Evolutionary conservation across 257 asterid species (phyloP).

Genomic region (Gentiana macrophylla): DNA sequence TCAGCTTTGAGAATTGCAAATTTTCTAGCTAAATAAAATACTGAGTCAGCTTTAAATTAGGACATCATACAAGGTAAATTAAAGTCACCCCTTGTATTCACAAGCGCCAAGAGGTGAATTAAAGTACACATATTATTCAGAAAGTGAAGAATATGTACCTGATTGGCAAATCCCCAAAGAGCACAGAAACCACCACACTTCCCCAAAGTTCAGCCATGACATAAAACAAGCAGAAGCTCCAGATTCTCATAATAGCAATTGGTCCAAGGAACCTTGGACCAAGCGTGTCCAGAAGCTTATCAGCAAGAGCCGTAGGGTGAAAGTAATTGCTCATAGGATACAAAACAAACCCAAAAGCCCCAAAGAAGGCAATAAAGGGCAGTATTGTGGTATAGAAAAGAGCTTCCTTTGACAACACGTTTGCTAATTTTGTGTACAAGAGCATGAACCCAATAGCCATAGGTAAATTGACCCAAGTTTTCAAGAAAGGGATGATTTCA

Average conservation of each 20-base stretch:
- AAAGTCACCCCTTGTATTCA: too few species aligned
- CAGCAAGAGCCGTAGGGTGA: slow-evolving; percentile 95
- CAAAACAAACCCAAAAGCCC: slow-evolving; percentile 92
- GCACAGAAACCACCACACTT: slow-evolving; percentile 91
- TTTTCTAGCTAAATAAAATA: too few species aligned
- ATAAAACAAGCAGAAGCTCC: slow-evolving; percentile 98
- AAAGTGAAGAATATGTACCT: slow-evolving; percentile 36
- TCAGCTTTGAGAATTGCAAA: too few species aligned
- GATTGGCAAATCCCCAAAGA: slow-evolving; percentile 98
- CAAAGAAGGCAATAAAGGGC: slow-evolving; percentile 89
- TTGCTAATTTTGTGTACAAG: slow-evolving; percentile 75
- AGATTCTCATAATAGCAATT: slow-evolving; percentile 90
- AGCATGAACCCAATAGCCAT: slow-evolving; percentile 97
- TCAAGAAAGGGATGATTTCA: slow-evolving; percentile 93
- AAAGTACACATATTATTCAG: not conserved
- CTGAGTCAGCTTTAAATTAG: too few species aligned
- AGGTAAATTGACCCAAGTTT: slow-evolving; percentile 99
- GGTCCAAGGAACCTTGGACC: slow-evolving; percentile 99
- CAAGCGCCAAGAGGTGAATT: too few species aligned
- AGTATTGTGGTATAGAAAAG: slow-evolving; percentile 75
- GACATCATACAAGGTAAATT: too few species aligned
- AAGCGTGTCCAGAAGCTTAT: slow-evolving; percentile 49
- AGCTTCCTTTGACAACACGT: slow-evolving; percentile 86
- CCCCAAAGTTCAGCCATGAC: slow-evolving; percentile 99
- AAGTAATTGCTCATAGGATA: slow-evolving; percentile 75